Percentiles rank a stretch among this genome's conserved stretches.
Conservation (phyloP, 2,329 filamentous ascomycete genomes). For the Aureobasidium sp. region DNA sequence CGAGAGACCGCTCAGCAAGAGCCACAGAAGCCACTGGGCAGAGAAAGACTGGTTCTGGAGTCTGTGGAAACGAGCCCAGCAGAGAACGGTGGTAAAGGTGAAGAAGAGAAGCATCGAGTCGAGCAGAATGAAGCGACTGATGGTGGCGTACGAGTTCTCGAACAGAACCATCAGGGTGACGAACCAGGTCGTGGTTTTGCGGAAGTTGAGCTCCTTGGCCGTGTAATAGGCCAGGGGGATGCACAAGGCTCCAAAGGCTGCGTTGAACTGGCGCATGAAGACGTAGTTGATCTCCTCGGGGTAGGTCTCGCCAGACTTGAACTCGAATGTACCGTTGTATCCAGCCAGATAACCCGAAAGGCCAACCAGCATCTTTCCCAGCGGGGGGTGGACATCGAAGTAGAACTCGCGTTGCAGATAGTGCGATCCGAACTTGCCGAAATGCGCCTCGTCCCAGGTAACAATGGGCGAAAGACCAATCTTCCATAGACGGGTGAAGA, state of each 20-base stretch:
- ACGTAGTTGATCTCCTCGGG: constrained; percentile 92
- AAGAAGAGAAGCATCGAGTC: constrained; percentile 99
- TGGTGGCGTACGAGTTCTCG: constrained; percentile 99
- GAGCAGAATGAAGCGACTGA: constrained; percentile 94
- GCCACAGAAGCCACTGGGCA: constrained; percentile 88
- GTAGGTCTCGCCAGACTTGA: constrained; percentile 96
- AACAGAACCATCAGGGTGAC: constrained; percentile 95
- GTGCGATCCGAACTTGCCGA: constrained; percentile 97
- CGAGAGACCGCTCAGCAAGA: constrained; percentile 86
- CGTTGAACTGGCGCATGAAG: constrained; percentile 98
- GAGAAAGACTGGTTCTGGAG: constrained; percentile 81
- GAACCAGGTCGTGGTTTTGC: constrained; percentile 83
- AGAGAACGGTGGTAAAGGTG: constrained; percentile 94
- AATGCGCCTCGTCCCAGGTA: constrained; percentile 74
- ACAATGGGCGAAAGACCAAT: constrained; percentile 64
- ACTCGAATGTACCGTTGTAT: constrained; percentile 98
- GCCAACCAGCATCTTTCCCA: constrained; percentile 97
- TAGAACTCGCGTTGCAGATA: constrained; percentile 99
- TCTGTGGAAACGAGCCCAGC: constrained; percentile 95
- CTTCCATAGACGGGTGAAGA: constrained; percentile 62
- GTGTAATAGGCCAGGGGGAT: constrained; percentile 94
- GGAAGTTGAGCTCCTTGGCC: constrained; percentile 81
- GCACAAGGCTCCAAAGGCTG: constrained; percentile 85
- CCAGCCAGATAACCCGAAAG: constrained; percentile 92
- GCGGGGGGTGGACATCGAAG: constrained; percentile 92